phyloP scores from a whole-genome alignment of 2,329 filamentous ascomycete species.

The Trichothecium roseum region DNA sequence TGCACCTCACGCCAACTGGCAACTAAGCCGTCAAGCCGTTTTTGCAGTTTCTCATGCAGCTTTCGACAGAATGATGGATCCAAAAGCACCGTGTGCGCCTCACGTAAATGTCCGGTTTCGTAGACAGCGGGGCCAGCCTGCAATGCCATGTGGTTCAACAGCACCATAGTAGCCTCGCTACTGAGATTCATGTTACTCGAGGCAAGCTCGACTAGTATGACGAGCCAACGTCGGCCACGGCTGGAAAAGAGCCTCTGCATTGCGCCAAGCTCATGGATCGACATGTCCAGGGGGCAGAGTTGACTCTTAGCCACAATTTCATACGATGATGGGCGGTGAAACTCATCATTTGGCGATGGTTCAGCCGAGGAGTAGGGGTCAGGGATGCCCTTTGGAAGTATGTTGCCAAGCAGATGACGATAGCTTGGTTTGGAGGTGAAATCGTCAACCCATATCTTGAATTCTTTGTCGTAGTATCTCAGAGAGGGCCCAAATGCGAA shows the following conservation, averaged over 20 bases:
- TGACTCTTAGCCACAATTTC: conserved; percentile 38
- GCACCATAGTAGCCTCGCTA: conserved; percentile 32
- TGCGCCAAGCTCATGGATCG: conserved; percentile 40
- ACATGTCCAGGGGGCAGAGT: conserved; percentile 33
- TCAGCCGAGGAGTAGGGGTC: conserved; percentile 10
- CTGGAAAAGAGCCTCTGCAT: conserved; percentile 38
- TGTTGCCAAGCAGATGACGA: conserved; percentile 10
- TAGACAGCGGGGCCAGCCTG: conserved; percentile 40
- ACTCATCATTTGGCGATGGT: too few relatives aligned
- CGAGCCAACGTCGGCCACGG: conserved; percentile 34
- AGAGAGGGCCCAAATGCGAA: conserved; percentile 9
- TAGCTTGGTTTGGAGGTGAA: conserved; percentile 6
- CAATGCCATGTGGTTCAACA: conserved; percentile 41
- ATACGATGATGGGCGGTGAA: conserved; percentile 41
- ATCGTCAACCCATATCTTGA: conserved; percentile 8
- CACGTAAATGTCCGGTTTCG: conserved; percentile 30
- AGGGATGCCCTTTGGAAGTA: conserved; percentile 11
- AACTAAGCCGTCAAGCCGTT: conserved; percentile 30
- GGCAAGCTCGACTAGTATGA: conserved; percentile 37
- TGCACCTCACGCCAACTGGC: conserved; percentile 49
- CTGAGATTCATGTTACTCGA: conserved; percentile 50
- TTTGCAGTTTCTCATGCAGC: conserved; percentile 35
- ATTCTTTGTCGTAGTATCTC: conserved; percentile 8
- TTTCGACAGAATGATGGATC: conserved; percentile 38
- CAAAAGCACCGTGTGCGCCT: conserved; percentile 35